Evolutionary conservation across 2,329 filamentous ascomycete genomes (phyloP).

Genomic region (Penicillium sp.): DNA sequence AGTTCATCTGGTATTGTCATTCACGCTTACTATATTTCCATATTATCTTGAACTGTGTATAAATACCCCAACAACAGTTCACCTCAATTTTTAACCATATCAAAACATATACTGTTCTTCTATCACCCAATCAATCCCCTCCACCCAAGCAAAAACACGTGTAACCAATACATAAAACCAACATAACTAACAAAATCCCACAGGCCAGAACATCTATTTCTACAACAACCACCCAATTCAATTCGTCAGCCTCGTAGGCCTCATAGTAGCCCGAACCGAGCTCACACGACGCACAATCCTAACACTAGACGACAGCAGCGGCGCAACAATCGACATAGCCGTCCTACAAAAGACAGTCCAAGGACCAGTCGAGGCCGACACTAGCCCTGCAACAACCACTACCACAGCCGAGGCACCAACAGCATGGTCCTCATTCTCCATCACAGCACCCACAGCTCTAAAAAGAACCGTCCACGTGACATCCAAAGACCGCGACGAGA

Average conservation of each 20-base stretch:
- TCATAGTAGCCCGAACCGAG: constrained; percentile 64
- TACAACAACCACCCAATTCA: constrained; percentile 72
- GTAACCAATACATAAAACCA: neutral
- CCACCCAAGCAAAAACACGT: neutral
- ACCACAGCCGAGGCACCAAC: constrained; percentile 26
- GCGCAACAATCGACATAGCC: constrained; percentile 57
- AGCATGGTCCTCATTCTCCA: constrained; percentile 2
- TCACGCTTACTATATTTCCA: neutral
- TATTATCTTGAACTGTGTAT: too few species aligned
- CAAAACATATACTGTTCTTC: neutral
- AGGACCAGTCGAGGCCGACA: neutral
- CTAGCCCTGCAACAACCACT: constrained; percentile 14
- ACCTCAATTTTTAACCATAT: neutral
- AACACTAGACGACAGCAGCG: constrained; percentile 62
- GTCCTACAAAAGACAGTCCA: constrained; percentile 36
- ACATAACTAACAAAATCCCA: neutral
- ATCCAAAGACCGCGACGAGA: constrained; percentile 34
- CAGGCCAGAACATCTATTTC: constrained; percentile 61
- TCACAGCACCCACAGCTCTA: neutral
- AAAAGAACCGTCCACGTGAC: constrained; percentile 21
- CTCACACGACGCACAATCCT: constrained; percentile 54
- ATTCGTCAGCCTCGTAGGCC: constrained; percentile 69
- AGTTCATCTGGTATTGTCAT: neutral
- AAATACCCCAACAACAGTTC: too few species aligned
- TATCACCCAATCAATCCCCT: neutral